Conservation (phyloP, 495 filamentous ascomycete species). For the Filosporella fistucella region DNA sequence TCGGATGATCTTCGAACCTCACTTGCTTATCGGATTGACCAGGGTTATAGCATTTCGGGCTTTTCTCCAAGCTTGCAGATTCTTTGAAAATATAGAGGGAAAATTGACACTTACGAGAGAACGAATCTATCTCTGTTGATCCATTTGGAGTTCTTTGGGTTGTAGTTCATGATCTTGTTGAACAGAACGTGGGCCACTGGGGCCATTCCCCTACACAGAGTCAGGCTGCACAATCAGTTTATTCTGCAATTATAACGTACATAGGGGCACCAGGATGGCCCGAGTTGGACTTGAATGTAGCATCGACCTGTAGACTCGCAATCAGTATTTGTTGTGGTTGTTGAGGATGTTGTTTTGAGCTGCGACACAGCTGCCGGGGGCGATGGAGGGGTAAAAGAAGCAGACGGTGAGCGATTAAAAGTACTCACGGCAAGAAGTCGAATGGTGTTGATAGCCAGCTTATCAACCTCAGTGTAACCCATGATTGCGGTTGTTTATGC, state of each 20-base stretch:
- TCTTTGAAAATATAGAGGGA: background rate
- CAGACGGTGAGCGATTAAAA: conserved; percentile 3
- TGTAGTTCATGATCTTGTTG: conserved; percentile 99
- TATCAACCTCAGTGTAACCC: conserved; percentile 81
- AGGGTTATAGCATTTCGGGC: too few species aligned
- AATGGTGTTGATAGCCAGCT: conserved; percentile 95
- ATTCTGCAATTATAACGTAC: conserved; percentile 18
- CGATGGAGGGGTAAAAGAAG: conserved; percentile 33
- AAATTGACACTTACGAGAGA: conserved; percentile 74
- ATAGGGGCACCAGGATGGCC: conserved; percentile 99
- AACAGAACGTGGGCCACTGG: conserved; percentile 96
- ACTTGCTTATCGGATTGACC: too few species aligned
- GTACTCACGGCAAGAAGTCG: conserved; percentile 84
- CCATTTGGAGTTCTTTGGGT: conserved; percentile 98
- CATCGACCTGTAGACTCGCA: conserved; percentile 73
- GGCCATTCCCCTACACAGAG: conserved; percentile 57
- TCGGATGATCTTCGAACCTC: too few species aligned
- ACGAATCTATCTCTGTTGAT: conserved; percentile 97
- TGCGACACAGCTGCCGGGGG: conserved; percentile 3
- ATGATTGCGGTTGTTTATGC: conserved; percentile 55
- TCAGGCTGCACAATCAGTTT: background rate
- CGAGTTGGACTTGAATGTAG: conserved; percentile 90
- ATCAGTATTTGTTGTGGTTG: conserved; percentile 14
- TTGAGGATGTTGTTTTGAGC: background rate
- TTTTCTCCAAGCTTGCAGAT: too few species aligned